Evolutionary conservation across 2,329 filamentous ascomycete genomes (phyloP).

Genomic region (Venturia asperata): DNA sequence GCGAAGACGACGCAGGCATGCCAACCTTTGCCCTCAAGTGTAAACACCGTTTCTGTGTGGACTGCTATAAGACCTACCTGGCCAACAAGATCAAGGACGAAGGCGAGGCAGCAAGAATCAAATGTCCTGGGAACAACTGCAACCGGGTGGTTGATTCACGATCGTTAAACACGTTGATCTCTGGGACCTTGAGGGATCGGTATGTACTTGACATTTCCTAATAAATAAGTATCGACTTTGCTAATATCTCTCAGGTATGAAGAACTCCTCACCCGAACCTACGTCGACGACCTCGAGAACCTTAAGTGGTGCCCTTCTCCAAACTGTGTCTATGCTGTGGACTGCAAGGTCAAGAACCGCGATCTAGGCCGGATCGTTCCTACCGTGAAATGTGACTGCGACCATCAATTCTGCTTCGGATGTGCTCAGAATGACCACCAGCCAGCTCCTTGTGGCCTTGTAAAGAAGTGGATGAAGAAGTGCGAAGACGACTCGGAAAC

Average conservation of each 20-base stretch:
- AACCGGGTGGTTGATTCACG: slow-evolving; percentile 85
- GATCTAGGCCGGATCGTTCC: slow-evolving; percentile 80
- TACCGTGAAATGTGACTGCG: slow-evolving; percentile 78
- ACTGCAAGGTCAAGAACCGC: slow-evolving; percentile 81
- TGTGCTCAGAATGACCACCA: slow-evolving; percentile 87
- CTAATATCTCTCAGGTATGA: slow-evolving; percentile 56
- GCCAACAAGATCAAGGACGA: slow-evolving; percentile 90
- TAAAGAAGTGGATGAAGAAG: slow-evolving; percentile 96
- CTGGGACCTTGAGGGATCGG: slow-evolving; percentile 50
- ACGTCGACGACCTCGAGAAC: slow-evolving; percentile 92
- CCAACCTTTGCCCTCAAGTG: slow-evolving; percentile 92
- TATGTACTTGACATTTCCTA: slow-evolving; percentile 30
- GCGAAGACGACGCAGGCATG: slow-evolving; percentile 71
- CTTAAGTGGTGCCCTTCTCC: slow-evolving; percentile 97
- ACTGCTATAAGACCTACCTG: slow-evolving; percentile 89
- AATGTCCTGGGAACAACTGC: slow-evolving; percentile 84
- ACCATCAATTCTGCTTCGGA: slow-evolving; percentile 89
- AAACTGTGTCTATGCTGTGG: slow-evolving; percentile 90
- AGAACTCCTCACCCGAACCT: slow-evolving; percentile 81
- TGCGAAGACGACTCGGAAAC: slow-evolving; percentile 98
- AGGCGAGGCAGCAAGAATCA: slow-evolving; percentile 88
- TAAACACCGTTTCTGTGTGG: slow-evolving; percentile 83
- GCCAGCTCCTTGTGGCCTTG: slow-evolving; percentile 81
- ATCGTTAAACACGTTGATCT: slow-evolving; percentile 70
- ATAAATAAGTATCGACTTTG: slow-evolving; percentile 20